Evolutionary conservation across 345 rosid genomes (phyloP), one percentile per base, ranked within the genome.

Genomic region (Leavenworthia alabamica): DNA sequence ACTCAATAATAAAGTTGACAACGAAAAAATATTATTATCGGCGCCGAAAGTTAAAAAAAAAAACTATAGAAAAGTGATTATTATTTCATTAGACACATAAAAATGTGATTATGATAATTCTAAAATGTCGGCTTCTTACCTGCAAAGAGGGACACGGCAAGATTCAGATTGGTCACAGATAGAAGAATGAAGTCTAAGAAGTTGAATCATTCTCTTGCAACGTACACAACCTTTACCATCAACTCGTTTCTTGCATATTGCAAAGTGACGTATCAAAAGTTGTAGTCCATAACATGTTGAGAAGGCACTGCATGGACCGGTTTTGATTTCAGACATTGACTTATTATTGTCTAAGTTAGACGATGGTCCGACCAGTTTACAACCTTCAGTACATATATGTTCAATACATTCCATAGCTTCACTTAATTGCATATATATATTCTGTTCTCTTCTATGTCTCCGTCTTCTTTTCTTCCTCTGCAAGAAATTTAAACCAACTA

Each of bases 111-210:
- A 19, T 47, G 3, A 27, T 44, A 24, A 13, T 41, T 14, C 13
- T 54, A 29, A 10, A 54, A 24, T 55, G 62, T 50, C 58, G 59
- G 48, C 5, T 20, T 3, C 48, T 68, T 78, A 91, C 98, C 96
- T 81, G 90, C 96, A 91, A 64, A 92, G 96, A 1, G 96, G 98
- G 59, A 92, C 89, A 43, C 73, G 74, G 80, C 98, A 92, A 57
- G 81, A 77, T 48, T 80, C 83, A 0, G 71, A 46, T 17, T 78
- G 84, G 56, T 86, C 88, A 8, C 98, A 92, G 8, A 92, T 68
- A 0, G 81, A 81, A 6, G 96, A 75, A 68, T 92, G 98, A 12
- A 92, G 96, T 72, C 81, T 77, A 17, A 92, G 83, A 22, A 92
- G 90, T 77, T 83, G 96, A 87, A 90, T 76, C 98, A 92, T 77